These are phyloP conservation scores for Fistulifera solaris DNA, from an alignment of 108 stramenopile species.

Conservation along the genomic window DNA sequence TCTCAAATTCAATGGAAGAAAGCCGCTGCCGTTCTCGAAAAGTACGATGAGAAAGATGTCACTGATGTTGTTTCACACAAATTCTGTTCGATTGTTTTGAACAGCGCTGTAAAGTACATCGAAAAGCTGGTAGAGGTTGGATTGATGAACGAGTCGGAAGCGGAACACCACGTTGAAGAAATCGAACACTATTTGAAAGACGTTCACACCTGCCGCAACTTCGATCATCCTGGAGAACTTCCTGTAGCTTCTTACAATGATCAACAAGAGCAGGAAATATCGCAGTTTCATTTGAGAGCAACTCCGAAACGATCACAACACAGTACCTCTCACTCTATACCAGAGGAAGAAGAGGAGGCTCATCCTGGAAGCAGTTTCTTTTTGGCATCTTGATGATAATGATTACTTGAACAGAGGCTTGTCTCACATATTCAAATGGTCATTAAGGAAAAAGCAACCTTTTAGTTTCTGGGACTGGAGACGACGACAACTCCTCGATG, in stretches of 20 bases:
- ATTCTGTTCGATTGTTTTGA: conserved; percentile 61
- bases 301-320: too few species aligned
- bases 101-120: conserved; percentile 27
- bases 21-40: conserved; percentile 30
- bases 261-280: too few species aligned
- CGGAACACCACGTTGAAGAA: conserved; percentile 43
- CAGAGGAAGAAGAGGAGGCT: too few species aligned
- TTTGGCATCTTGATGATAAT: too few species aligned
- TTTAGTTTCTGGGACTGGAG: too few species aligned
- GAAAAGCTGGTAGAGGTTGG: conserved; percentile 32
- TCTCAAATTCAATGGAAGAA: conserved; percentile 22
- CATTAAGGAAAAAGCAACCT: too few species aligned
- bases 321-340: too few species aligned
- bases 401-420: too few species aligned
- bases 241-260: not conserved
- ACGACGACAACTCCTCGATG: too few species aligned
- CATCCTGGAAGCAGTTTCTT: too few species aligned
- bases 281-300: too few species aligned
- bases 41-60: conserved; percentile 23
- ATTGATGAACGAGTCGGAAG: conserved; percentile 55
- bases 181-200: conserved; percentile 24
- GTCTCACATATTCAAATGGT: too few species aligned
- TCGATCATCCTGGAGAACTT: conserved; percentile 16
- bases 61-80: conserved; percentile 44
- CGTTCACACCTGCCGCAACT: conserved; percentile 10